Evolutionary conservation across 768 basidiomycete species (phyloP), one percentile per base, ranked within the genome.

Genomic region (Podaxis rugospora): DNA sequence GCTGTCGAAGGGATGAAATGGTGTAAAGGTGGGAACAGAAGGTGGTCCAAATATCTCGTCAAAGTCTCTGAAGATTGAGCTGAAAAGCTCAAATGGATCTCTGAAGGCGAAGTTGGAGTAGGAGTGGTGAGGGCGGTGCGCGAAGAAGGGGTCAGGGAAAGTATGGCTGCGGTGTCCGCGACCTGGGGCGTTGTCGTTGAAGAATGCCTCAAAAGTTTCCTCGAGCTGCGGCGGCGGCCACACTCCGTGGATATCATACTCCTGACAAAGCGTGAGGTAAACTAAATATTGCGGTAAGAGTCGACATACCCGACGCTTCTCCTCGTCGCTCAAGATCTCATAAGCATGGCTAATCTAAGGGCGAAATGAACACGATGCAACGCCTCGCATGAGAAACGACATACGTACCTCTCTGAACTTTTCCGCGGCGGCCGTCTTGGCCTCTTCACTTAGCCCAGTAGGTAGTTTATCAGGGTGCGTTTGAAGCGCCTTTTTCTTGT

Each of bases 391-490:
- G 32, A 39, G 53, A 49, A 36, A 49, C 27, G 23, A 57, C 40
- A 36, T 39, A 44, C 65, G 46, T 49, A 80, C 80, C 67, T 72
- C 71, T 64, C 78, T 71, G 62, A 77, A 78, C 57, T 81, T 72
- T 57, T 91, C 90, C 67, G 86, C 88, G 4, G 88, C 81, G 16
- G 66, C 73, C 56, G 78, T 75, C 66, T 80, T 84, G 62, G 83
- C 82, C 60, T 76, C 72, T 46, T 80, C 78, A 44, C 73, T 80
- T 4, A 82, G 80, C 25, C 72, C 72, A 36, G 79, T 84, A 9
- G 82, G 82, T 44, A 89, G 80, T 66, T 88, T 89, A 66, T 90
- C 88, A 4, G 88, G 88, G 67, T 90, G 88, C 1, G 89, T 89
- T 69, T 87, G 85, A 27, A 90, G 75, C 9, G 83, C 87, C 65